These are phyloP conservation scores for Ogataea polymorpha DNA, from an alignment of 805 yeast species.

Conservation along the genomic window DNA sequence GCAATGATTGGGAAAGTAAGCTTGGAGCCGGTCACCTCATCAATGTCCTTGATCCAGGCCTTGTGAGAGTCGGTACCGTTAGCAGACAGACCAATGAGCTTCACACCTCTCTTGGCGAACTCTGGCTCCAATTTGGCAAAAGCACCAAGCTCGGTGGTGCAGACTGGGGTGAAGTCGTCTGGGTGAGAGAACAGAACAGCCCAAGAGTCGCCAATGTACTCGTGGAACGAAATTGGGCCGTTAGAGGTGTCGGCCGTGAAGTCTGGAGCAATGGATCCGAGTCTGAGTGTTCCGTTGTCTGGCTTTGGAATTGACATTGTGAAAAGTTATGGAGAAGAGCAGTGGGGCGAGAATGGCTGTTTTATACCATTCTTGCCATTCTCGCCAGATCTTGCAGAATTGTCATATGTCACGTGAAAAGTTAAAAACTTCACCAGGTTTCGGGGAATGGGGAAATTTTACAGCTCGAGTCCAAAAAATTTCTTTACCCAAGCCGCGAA, in stretches of 20 bases:
- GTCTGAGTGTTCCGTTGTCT: slow-evolving; percentile 38
- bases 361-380: slow-evolving; percentile 4
- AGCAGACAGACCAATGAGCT: slow-evolving; percentile 66
- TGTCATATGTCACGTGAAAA: slow-evolving; percentile 18
- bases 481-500: not conserved
- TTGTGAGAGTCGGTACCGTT: slow-evolving; percentile 60
- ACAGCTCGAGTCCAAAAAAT: not conserved
- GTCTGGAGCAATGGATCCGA: slow-evolving; percentile 69
- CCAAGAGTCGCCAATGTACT: slow-evolving; percentile 61
- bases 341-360: not conserved
- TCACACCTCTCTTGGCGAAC: slow-evolving; percentile 60
- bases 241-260: slow-evolving; percentile 60
- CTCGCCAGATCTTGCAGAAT: slow-evolving; percentile 6
- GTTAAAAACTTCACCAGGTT: not conserved
- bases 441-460: not conserved
- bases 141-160: slow-evolving; percentile 77
- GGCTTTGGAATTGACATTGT: slow-evolving; percentile 42
- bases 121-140: slow-evolving; percentile 70
- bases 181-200: slow-evolving; percentile 71
- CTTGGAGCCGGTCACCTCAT: slow-evolving; percentile 58
- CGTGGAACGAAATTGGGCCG: slow-evolving; percentile 63
- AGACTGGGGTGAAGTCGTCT: slow-evolving; percentile 76
- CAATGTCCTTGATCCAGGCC: slow-evolving; percentile 70
- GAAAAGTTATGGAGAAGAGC: not conserved
- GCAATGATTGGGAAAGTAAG: slow-evolving; percentile 67